Evolutionary conservation across 768 basidiomycete species (phyloP), one percentile per base, ranked within the genome.

Genomic region (Tricholoma sp.): DNA sequence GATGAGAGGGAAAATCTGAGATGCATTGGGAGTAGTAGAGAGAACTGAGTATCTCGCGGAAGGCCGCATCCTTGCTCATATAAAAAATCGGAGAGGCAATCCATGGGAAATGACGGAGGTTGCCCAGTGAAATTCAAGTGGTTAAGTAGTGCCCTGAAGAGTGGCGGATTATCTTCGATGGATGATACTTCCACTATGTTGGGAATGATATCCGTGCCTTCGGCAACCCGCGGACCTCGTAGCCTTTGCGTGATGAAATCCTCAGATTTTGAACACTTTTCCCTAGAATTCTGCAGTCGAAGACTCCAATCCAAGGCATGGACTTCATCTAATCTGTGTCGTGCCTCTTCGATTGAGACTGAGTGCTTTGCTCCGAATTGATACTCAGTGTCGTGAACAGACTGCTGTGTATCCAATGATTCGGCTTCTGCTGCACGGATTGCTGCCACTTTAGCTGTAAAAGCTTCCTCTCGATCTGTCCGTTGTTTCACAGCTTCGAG

Each of bases 11-110:
- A 76, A 69, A 92, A 83, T 34, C 80, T 77, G 17, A 98, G 68
- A 64, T 94, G 88, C 62, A 98, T 70, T 3, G 95, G 94, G 17
- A 96, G 73, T 60, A 97, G 77, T 24, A 98, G 76, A 10, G 89
- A 86, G 67, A 87, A 97, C 61, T 81, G 63, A 0, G 86, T 88
- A 53, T 87, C 80, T 13, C 69, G 70, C 3, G 92, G 91, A 52
- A 96, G 66, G 8, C 85, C 87, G 50, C 68, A 68, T 28, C 91
- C 92, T 65, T 83, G 82, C 55, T 83, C 77, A 60, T 80, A 64
- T 50, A 94, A 74, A 69, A 89, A 89, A 45, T 84, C 76, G 1
- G 83, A 68, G 17, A 94, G 74, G 4, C 77, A 70, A 4, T 74
- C 73, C 3, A 74, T 56, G 8, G 78, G 71, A 68, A 93, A 88